Evolutionary conservation across 2,329 filamentous ascomycete genomes (phyloP), one percentile per base, ranked within the genome.

Genomic region (Diaporthe sp.): DNA sequence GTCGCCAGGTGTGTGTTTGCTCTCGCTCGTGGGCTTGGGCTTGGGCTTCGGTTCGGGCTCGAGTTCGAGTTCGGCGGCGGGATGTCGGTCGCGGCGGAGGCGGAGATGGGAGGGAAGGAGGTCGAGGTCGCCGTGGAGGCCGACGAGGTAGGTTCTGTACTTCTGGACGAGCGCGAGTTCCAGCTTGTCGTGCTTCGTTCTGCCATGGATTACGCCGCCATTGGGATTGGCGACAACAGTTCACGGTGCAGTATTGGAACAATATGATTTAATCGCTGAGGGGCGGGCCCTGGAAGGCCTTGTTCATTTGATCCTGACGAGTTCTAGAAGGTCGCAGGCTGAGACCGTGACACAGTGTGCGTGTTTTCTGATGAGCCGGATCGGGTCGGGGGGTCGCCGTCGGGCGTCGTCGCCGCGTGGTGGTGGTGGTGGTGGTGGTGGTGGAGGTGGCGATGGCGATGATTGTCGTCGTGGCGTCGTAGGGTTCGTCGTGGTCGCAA

Each of bases 151-250:
- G 73, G 73, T 68, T 68, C 73, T 58, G 76, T 70, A 87, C 88
- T 87, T 87, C 85, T 84, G 82, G 85, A 72, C 74, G 72, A 84
- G 83, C 85, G 86, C 85, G 82, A 81, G 79, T 84, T 75, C 74
- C 74, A 75, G 66, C 72, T 85, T 84, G 84, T 83, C 83, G 82
- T 80, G 81, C 84, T 91, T 90, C 86, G 89, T 88, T 91, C 89
- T 90, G 89, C 89, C 90, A 91, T 91, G 88, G 87, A 89, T 89
- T 91, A 91, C 66, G 74, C 74, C 89, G 89, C 89, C 89, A 91
- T 91, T 83, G 86, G 88, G 85, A 88, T 85, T 83, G 84, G 76
- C 72, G 78, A 76, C 76, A 75, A 63, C 32, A 51, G 58, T 50
- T 51, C 39, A 71, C 53, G 22, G 55, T 39, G 42, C 44, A 35